Conservation (phyloP, 305 asterid species). For the Lippia alba region DNA sequence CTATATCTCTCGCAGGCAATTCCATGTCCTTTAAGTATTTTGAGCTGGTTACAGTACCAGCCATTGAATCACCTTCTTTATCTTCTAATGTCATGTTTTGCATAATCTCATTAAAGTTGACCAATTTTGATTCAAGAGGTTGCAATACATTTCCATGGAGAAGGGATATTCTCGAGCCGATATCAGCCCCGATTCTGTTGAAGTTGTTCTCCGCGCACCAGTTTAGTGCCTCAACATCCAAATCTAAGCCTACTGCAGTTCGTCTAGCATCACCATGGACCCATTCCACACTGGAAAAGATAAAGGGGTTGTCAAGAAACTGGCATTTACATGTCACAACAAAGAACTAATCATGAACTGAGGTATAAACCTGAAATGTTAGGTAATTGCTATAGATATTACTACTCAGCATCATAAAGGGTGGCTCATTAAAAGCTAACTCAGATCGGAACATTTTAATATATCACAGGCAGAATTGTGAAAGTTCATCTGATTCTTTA, state of each 20-base stretch:
- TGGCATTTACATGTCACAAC: not conserved
- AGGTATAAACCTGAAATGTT: not conserved
- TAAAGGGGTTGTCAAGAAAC: slow-evolving; percentile 24
- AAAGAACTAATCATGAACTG: slow-evolving; percentile 7
- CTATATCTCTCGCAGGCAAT: slow-evolving; percentile 79
- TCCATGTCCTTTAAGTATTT: slow-evolving; percentile 57
- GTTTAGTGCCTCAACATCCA: slow-evolving; percentile 78
- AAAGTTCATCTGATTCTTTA: not conserved
- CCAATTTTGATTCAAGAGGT: slow-evolving; percentile 69
- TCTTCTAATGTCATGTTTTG: slow-evolving; percentile 48
- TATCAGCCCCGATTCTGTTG: slow-evolving; percentile 78
- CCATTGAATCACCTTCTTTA: slow-evolving; percentile 38
- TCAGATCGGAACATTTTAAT: not conserved
- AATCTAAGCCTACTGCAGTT: slow-evolving; percentile 91
- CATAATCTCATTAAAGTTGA: slow-evolving; percentile 47
- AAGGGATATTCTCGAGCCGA: slow-evolving; percentile 64
- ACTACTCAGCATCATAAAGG: no score
- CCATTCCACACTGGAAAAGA: slow-evolving; percentile 79
- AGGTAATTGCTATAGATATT: no score
- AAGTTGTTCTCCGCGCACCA: slow-evolving; percentile 85
- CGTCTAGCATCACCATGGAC: slow-evolving; percentile 80
- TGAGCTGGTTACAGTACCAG: slow-evolving; percentile 26
- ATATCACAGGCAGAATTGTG: not conserved
- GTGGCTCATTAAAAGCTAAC: not conserved
- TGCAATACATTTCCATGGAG: slow-evolving; percentile 89